Percentiles rank a stretch among this genome's conserved stretches.
Evolutionary conservation across 805 yeast genomes (phyloP).

Genomic region (Saturnispora sanitii): DNA sequence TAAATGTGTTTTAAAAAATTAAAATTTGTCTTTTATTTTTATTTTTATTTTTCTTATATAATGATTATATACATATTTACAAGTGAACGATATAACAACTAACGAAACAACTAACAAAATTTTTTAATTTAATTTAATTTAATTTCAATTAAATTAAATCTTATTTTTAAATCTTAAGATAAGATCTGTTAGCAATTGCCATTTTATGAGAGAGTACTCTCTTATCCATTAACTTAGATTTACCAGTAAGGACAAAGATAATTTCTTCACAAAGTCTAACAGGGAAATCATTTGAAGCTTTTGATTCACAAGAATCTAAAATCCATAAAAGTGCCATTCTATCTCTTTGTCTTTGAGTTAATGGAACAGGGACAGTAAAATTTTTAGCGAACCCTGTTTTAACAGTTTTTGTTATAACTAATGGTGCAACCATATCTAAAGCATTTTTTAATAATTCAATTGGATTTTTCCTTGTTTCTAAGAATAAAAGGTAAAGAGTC

Average conservation of each 20-base stretch:
- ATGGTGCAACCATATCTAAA: conserved; percentile 75
- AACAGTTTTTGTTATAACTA: conserved; percentile 65
- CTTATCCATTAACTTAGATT: conserved; percentile 76
- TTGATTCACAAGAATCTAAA: conserved; percentile 69
- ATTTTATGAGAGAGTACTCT: conserved; percentile 72
- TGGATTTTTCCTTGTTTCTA: conserved; percentile 71
- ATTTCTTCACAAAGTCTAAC: conserved; percentile 91
- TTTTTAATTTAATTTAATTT: too few species aligned
- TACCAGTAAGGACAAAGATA: conserved; percentile 64
- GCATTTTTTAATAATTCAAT: conserved; percentile 63
- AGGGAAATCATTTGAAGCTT: conserved; percentile 70
- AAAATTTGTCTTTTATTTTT: too few species aligned
- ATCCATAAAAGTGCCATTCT: conserved; percentile 90
- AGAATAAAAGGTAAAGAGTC: conserved; percentile 71
- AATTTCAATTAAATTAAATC: neutral
- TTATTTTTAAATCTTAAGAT: conserved; percentile 22
- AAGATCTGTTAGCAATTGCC: conserved; percentile 85
- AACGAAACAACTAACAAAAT: too few species aligned
- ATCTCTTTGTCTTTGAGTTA: conserved; percentile 71
- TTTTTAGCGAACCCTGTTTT: conserved; percentile 83
- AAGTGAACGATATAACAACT: neutral
- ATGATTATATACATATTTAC: neutral
- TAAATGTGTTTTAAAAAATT: too few species aligned
- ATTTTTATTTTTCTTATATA: neutral
- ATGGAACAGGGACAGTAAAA: conserved; percentile 70